A percentile compares a stretch with the other conserved stretches of the same genome.
phyloP scores from a whole-genome alignment of 805 yeast species.

The Ogataea naganishii region DNA sequence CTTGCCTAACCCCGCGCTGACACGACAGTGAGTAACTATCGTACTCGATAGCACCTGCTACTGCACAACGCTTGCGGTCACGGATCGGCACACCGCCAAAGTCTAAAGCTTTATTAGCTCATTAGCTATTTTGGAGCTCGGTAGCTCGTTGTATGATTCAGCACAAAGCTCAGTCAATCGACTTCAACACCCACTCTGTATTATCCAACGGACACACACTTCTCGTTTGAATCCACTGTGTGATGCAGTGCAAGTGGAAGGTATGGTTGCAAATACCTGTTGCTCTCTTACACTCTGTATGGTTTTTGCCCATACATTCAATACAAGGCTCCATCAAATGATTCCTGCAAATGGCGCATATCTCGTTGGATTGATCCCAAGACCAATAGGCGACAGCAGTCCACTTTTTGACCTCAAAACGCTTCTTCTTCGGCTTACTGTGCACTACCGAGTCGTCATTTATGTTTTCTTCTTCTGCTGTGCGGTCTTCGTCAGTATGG shows the following conservation, averaged over 20 bases:
- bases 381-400: slow-evolving; percentile 99
- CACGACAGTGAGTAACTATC: too few species aligned
- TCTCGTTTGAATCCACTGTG: slow-evolving; percentile 91
- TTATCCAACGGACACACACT: slow-evolving; percentile 96
- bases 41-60: too few species aligned
- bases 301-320: slow-evolving; percentile 66
- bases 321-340: slow-evolving; percentile 98
- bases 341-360: slow-evolving; percentile 96
- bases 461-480: too few species aligned
- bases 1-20: too few species aligned
- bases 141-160: too few species aligned
- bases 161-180: too few species aligned
- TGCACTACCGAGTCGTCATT: too few species aligned
- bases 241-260: slow-evolving; percentile 96
- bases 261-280: slow-evolving; percentile 98
- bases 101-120: too few species aligned
- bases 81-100: too few species aligned
- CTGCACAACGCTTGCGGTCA: too few species aligned
- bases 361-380: slow-evolving; percentile 74
- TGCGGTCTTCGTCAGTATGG: too few species aligned
- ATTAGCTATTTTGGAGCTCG: too few species aligned
- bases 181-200: slow-evolving; percentile 65
- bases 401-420: slow-evolving; percentile 95
- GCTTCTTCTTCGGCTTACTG: slow-evolving; percentile 41
- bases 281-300: slow-evolving; percentile 84